Conservation (phyloP, 495 filamentous ascomycete species). For the Glutinoglossum americanum region DNA sequence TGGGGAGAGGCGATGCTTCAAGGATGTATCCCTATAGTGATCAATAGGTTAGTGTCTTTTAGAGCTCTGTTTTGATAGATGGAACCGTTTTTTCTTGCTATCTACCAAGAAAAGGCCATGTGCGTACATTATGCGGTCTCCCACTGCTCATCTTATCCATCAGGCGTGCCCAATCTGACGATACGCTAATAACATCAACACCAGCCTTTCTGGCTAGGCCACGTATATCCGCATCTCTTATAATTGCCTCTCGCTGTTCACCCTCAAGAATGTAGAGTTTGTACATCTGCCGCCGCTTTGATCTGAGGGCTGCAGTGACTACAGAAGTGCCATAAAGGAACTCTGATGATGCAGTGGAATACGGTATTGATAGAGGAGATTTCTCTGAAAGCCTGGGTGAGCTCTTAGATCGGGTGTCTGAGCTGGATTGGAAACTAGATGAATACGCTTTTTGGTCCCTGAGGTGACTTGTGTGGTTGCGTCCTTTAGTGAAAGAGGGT, state of each 20-base stretch:
- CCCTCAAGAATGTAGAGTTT: slow-evolving; percentile 58
- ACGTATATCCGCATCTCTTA: slow-evolving; percentile 25
- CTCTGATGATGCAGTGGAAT: slow-evolving; percentile 68
- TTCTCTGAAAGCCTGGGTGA: neutral
- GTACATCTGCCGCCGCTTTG: slow-evolving; percentile 49
- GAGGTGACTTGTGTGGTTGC: neutral
- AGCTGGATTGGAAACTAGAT: neutral
- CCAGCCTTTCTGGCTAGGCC: slow-evolving; percentile 34
- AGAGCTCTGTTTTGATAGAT: neutral
- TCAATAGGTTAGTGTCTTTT: neutral
- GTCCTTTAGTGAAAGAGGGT: neutral
- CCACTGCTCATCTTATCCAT: slow-evolving; percentile 65
- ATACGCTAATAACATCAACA: slow-evolving; percentile 29
- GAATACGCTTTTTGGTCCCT: neutral
- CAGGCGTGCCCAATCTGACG: slow-evolving; percentile 32
- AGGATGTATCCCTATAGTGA: slow-evolving; percentile 48
- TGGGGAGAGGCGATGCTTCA: slow-evolving; percentile 66
- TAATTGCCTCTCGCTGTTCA: slow-evolving; percentile 21
- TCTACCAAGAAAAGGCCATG: neutral
- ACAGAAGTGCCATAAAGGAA: slow-evolving; percentile 73
- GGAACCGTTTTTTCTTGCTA: neutral
- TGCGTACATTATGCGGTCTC: slow-evolving; percentile 60
- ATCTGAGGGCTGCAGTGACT: slow-evolving; percentile 61
- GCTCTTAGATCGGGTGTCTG: neutral
- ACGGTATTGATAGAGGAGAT: slow-evolving; percentile 41